Percentiles rank a stretch among this genome's conserved stretches.
phyloP scores from a whole-genome alignment of 768 basidiomycete genomes.

The Pleurotus cornucopiae region DNA sequence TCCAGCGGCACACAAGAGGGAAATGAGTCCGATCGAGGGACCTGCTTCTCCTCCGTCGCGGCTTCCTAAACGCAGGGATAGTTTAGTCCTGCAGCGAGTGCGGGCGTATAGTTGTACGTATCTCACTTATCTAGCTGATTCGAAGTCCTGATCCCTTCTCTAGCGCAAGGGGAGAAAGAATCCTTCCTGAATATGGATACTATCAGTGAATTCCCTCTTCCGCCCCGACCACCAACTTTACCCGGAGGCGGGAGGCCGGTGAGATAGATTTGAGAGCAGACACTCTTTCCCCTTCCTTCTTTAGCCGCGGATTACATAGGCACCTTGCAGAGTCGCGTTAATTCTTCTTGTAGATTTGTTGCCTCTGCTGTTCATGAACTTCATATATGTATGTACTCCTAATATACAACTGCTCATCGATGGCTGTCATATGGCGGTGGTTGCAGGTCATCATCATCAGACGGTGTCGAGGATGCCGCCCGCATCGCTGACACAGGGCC shows the following conservation, averaged over 20 bases:
- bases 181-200: constrained; percentile 19
- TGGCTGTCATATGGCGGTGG: background rate
- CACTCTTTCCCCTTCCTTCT: too few relatives aligned
- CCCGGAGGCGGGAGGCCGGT: too few relatives aligned
- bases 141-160: background rate
- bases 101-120: constrained; percentile 24
- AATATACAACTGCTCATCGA: background rate
- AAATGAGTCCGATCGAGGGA: background rate
- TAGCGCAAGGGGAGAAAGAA: constrained; percentile 12
- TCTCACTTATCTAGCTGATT: constrained; percentile 6
- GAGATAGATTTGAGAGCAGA: too few relatives aligned
- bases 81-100: constrained; percentile 31
- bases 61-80: constrained; percentile 26
- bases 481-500: background rate
- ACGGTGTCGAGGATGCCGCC: background rate
- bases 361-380: too few relatives aligned
- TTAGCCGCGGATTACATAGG: too few relatives aligned
- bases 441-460: background rate
- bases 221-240: constrained; percentile 23
- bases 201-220: constrained; percentile 33
- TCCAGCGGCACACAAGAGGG: background rate
- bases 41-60: background rate
- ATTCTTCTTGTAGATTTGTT: too few relatives aligned
- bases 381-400: too few relatives aligned
- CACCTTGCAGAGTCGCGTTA: background rate